phyloP scores from a whole-genome alignment of 116 monocot genomes.

The Dioscorea cayenensis region DNA sequence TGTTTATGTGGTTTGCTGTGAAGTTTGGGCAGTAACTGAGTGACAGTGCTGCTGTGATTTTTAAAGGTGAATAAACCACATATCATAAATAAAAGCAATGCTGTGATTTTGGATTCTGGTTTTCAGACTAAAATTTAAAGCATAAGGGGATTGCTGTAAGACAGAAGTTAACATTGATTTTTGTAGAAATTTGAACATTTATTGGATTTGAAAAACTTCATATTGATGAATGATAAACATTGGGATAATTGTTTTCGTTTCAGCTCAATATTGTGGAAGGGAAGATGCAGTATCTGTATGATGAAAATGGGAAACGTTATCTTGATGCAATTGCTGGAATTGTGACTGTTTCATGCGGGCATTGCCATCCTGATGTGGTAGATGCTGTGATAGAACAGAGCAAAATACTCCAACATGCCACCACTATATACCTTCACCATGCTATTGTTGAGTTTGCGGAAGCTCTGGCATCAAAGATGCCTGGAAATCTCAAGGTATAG shows the following conservation, averaged over 20 bases:
- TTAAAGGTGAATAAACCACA: no score
- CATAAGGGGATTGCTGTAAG: no score
- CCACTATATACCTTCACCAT: slow-evolving; percentile 92
- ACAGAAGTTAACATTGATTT: not conserved
- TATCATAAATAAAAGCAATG: no score
- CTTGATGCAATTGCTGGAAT: slow-evolving; percentile 95
- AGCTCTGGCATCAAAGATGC: slow-evolving; percentile 95
- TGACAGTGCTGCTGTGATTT: no score
- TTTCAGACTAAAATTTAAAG: no score
- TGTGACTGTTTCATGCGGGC: slow-evolving; percentile 94
- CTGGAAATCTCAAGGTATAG: slow-evolving; percentile 82
- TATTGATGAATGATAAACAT: not conserved
- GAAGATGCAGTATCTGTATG: slow-evolving; percentile 96
- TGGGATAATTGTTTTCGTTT: not conserved
- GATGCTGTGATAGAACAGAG: slow-evolving; percentile 80
- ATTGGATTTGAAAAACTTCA: not conserved
- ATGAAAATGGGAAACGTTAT: slow-evolving; percentile 88
- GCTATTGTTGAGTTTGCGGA: slow-evolving; percentile 95
- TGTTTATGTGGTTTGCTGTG: no score
- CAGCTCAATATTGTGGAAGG: slow-evolving; percentile 98
- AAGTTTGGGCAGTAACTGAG: no score
- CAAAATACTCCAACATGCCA: slow-evolving; percentile 83
- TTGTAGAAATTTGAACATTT: not conserved
- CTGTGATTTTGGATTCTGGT: no score
- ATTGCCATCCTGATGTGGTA: slow-evolving; percentile 91